phyloP scores from a whole-genome alignment of 805 yeast species.

The Wickerhamomyces strasburgensis region DNA sequence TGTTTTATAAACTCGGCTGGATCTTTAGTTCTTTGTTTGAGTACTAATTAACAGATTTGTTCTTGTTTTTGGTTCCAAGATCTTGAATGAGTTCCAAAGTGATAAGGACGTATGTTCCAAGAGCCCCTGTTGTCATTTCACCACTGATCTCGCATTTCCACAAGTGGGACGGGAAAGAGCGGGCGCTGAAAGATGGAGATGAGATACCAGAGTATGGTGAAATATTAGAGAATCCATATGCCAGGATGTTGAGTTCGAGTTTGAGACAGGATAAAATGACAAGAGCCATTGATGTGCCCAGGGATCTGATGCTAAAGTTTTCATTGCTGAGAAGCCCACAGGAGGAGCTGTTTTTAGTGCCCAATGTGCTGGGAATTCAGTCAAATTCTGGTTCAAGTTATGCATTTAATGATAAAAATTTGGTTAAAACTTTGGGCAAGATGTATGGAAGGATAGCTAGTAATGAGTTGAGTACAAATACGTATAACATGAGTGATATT shows the following conservation, averaged over 20 bases:
- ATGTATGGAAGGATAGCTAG: constrained; percentile 12
- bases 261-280: constrained; percentile 36
- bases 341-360: constrained; percentile 9
- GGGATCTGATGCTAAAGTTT: constrained; percentile 6
- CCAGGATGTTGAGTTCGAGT: constrained; percentile 37
- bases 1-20: too few species aligned
- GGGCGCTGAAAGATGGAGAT: neutral
- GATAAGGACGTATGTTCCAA: constrained; percentile 7
- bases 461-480: constrained; percentile 12
- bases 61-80: neutral
- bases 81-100: neutral
- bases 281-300: constrained; percentile 22
- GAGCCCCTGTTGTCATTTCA: constrained; percentile 6
- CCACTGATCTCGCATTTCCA: constrained; percentile 8
- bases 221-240: constrained; percentile 31
- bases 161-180: constrained; percentile 10
- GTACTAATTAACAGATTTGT: too few species aligned
- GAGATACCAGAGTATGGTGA: constrained; percentile 10
- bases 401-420: constrained; percentile 3
- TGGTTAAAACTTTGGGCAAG: constrained; percentile 2
- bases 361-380: constrained; percentile 6
- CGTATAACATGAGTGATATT: constrained; percentile 7
- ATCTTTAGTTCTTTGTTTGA: too few species aligned
- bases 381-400: constrained; percentile 13
- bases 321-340: constrained; percentile 6